Evolutionary conservation across 441 rosid species (phyloP).

Genomic region (Gossypium aridum): DNA sequence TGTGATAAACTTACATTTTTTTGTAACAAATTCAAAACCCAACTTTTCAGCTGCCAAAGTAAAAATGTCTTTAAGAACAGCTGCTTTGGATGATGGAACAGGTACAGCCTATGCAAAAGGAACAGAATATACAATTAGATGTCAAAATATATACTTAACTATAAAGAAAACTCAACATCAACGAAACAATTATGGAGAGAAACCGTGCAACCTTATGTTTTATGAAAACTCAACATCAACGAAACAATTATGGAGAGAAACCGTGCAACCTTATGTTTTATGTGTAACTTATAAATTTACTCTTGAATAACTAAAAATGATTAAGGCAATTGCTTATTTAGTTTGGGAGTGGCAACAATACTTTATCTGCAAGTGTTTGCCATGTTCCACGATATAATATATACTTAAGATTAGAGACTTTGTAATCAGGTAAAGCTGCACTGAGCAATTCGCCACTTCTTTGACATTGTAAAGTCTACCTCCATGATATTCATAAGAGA

Average conservation of each 20-base stretch:
- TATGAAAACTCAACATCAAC: background rate
- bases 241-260: background rate
- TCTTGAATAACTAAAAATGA: background rate
- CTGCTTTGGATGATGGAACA: slow-evolving; percentile 65
- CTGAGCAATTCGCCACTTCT: background rate
- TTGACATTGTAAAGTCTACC: background rate
- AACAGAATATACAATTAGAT: background rate
- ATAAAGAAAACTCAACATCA: too few relatives aligned
- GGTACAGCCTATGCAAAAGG: slow-evolving; percentile 51
- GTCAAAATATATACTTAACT: background rate
- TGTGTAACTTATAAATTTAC: background rate
- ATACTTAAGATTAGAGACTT: background rate
- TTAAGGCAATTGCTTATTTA: background rate
- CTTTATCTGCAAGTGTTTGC: background rate
- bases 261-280: background rate
- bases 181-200: too few relatives aligned
- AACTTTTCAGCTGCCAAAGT: slow-evolving; percentile 76
- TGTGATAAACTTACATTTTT: slow-evolving; percentile 47
- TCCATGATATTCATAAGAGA: background rate
- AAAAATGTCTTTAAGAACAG: slow-evolving; percentile 62
- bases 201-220: too few relatives aligned
- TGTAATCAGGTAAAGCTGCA: background rate
- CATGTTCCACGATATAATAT: background rate
- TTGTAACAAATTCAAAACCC: slow-evolving; percentile 61
- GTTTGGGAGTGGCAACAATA: background rate